These are phyloP conservation scores for Russula sp. DNA, from an alignment of 768 basidiomycete species.

Conservation along the genomic window DNA sequence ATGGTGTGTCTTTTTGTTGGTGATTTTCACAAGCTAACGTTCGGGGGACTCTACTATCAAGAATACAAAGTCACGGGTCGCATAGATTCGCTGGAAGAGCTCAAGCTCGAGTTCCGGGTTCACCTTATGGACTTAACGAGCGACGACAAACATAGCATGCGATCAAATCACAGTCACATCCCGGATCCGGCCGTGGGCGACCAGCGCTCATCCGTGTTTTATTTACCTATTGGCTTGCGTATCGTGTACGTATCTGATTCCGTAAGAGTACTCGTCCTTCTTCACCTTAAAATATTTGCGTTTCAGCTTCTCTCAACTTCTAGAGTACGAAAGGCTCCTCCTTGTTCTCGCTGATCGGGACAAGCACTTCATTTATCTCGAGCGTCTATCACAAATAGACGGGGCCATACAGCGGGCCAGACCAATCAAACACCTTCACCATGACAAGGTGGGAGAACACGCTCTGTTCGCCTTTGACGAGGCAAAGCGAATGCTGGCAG, in stretches of 20 bases:
- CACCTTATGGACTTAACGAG: slow-evolving; percentile 3
- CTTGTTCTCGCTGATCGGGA: slow-evolving; percentile 7
- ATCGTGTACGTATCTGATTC: slow-evolving; percentile 5
- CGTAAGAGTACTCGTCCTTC: background rate
- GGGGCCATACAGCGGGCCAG: background rate
- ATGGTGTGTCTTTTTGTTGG: background rate
- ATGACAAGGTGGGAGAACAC: slow-evolving; percentile 41
- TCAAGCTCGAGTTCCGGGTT: background rate
- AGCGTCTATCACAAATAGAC: slow-evolving; percentile 2
- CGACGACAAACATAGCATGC: slow-evolving; percentile 11
- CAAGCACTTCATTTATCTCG: slow-evolving; percentile 10
- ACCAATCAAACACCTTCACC: slow-evolving; percentile 29
- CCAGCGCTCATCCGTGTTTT: background rate
- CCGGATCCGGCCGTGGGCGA: background rate
- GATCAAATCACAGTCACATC: background rate
- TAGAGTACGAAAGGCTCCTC: slow-evolving; percentile 13
- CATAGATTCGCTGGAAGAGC: background rate
- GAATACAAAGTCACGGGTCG: slow-evolving; percentile 4
- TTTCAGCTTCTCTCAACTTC: slow-evolving; percentile 16
- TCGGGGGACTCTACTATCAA: background rate
- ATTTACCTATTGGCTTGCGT: background rate
- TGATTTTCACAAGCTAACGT: background rate
- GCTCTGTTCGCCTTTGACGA: slow-evolving; percentile 49
- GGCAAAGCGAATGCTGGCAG: slow-evolving; percentile 41
- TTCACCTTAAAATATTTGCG: background rate